Conservation (phyloP, 225 moss, liverwort and hornwort genomes). For the Bryum argenteum region DNA sequence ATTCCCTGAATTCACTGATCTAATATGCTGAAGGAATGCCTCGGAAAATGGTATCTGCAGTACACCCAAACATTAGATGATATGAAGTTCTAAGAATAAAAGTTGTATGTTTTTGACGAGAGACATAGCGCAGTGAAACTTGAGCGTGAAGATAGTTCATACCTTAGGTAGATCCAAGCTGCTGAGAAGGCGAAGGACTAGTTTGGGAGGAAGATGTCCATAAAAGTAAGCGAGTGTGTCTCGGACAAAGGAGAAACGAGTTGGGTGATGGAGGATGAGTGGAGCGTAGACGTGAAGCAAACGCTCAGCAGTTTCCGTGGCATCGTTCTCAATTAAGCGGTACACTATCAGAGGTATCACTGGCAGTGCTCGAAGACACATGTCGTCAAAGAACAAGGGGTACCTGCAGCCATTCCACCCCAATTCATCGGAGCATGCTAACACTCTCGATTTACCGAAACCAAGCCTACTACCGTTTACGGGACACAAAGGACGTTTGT, state of each 20-base stretch:
- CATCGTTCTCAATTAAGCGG: conserved; percentile 95
- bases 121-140: not conserved
- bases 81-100: no score
- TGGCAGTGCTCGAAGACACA: conserved; percentile 92
- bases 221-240: conserved; percentile 96
- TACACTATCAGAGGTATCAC: conserved; percentile 91
- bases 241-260: conserved; percentile 87
- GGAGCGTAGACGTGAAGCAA: conserved; percentile 71
- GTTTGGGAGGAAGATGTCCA: conserved; percentile 86
- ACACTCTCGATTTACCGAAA: not conserved
- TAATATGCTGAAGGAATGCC: conserved; percentile 80
- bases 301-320: conserved; percentile 93
- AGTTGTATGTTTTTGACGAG: not conserved
- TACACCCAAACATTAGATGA: conserved; percentile 28
- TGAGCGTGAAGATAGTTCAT: not conserved
- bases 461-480: not conserved
- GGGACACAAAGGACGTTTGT: not conserved
- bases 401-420: conserved; percentile 54
- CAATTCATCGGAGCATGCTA: not conserved
- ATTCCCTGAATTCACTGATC: conserved; percentile 68
- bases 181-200: conserved; percentile 82
- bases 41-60: conserved; percentile 91
- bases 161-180: conserved; percentile 86
- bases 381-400: conserved; percentile 92
- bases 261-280: conserved; percentile 82